A percentile compares a stretch with the other conserved stretches of the same genome.
phyloP scores from a whole-genome alignment of 2,329 filamentous ascomycete genomes.

The Claviceps sp. region DNA sequence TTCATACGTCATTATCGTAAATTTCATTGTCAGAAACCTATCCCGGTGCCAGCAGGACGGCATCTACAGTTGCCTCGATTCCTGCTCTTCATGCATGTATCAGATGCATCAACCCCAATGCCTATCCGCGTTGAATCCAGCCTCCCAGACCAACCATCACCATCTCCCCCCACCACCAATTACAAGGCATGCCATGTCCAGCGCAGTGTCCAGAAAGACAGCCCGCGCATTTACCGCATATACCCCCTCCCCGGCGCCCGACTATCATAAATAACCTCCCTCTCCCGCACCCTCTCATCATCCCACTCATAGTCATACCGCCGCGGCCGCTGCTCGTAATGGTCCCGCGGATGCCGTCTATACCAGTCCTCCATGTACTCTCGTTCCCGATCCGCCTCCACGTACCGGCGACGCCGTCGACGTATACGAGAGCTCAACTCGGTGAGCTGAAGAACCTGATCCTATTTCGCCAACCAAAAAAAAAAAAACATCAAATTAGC shows the following conservation, averaged over 20 bases:
- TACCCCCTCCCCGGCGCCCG: slow-evolving; percentile 16
- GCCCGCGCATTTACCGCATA: slow-evolving; percentile 9
- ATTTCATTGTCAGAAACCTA: too few relatives aligned
- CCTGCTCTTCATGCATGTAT: too few relatives aligned
- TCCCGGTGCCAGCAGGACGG: too few relatives aligned
- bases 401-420: slow-evolving; percentile 39
- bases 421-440: slow-evolving; percentile 74
- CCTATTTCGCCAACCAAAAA: slow-evolving; percentile 34
- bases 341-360: slow-evolving; percentile 24
- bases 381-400: slow-evolving; percentile 46
- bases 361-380: slow-evolving; percentile 40
- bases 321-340: slow-evolving; percentile 14
- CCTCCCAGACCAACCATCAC: too few relatives aligned
- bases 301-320: slow-evolving; percentile 28
- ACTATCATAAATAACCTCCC: slow-evolving; percentile 52
- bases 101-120: too few relatives aligned
- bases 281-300: slow-evolving; percentile 53
- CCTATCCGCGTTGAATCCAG: too few relatives aligned
- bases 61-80: too few relatives aligned
- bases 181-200: too few relatives aligned
- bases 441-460: slow-evolving; percentile 75
- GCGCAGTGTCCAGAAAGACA: too few relatives aligned
- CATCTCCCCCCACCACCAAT: too few relatives aligned
- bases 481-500: background rate
- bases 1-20: too few relatives aligned